These are phyloP conservation scores for Kluyveromyces aestuarii DNA, from an alignment of 805 yeast species.

Conservation along the genomic window DNA sequence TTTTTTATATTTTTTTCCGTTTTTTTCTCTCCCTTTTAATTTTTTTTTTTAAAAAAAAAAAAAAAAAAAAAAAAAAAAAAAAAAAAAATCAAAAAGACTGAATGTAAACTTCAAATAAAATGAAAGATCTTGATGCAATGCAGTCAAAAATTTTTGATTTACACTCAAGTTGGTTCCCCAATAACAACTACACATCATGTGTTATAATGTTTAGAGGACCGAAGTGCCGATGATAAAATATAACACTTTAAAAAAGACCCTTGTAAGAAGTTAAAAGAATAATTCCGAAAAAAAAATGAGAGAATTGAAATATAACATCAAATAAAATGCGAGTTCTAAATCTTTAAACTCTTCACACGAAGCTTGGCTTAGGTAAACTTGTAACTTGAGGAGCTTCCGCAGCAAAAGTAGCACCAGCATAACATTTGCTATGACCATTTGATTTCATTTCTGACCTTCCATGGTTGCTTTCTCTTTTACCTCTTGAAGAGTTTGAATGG, in stretches of 20 bases:
- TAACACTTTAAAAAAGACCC: background rate
- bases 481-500: background rate
- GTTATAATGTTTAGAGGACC: background rate
- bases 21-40: no score
- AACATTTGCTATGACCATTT: slow-evolving; percentile 4
- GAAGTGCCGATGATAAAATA: background rate
- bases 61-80: background rate
- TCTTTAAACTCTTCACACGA: slow-evolving; percentile 11
- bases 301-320: background rate
- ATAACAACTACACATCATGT: background rate
- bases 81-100: background rate
- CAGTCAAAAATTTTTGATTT: no score
- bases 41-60: slow-evolving; percentile 4
- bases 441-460: background rate
- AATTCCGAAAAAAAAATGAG: background rate
- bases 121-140: no score
- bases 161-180: background rate
- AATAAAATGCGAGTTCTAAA: background rate
- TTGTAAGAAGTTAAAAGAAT: background rate
- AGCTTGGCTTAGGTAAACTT: slow-evolving; percentile 29
- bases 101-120: background rate
- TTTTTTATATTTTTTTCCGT: no score
- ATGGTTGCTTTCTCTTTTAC: slow-evolving; percentile 1
- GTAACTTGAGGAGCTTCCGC: slow-evolving; percentile 24
- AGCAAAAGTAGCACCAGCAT: slow-evolving; percentile 31